These are phyloP conservation scores for Silene noctiflora DNA, from an alignment of 179 eudicot species.

Conservation along the genomic window DNA sequence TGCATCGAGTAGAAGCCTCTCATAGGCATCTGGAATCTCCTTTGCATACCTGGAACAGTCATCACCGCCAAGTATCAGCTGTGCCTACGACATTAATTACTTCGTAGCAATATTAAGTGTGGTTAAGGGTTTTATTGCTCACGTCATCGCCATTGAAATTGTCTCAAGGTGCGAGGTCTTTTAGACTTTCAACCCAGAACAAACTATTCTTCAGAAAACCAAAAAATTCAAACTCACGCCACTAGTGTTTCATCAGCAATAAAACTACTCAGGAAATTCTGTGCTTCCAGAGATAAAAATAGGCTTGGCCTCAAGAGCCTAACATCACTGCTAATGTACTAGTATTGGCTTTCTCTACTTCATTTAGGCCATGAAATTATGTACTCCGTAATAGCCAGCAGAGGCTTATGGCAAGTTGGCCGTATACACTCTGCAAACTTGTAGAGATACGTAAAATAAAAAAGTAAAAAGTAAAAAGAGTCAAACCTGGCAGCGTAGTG, in stretches of 20 bases:
- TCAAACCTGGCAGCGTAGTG: conserved; percentile 84
- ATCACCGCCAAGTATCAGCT: conserved; percentile 9
- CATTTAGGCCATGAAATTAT: background rate
- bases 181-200: too few species aligned
- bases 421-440: background rate
- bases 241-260: background rate
- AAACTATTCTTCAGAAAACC: too few species aligned
- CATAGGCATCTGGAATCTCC: conserved; percentile 97
- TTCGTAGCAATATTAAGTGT: background rate
- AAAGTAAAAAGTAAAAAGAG: background rate
- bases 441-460: background rate
- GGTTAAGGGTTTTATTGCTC: too few species aligned
- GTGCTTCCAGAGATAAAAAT: conserved; percentile 2
- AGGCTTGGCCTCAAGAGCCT: background rate
- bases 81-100: background rate
- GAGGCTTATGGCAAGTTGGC: background rate
- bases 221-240: background rate
- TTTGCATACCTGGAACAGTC: conserved; percentile 57
- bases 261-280: background rate
- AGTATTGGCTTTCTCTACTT: background rate
- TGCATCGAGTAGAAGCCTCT: conserved; percentile 92
- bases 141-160: too few species aligned
- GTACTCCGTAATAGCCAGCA: background rate
- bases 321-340: background rate
- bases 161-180: too few species aligned